phyloP scores from a whole-genome alignment of 129 eudicot species.

The Pittosporum tobira region DNA sequence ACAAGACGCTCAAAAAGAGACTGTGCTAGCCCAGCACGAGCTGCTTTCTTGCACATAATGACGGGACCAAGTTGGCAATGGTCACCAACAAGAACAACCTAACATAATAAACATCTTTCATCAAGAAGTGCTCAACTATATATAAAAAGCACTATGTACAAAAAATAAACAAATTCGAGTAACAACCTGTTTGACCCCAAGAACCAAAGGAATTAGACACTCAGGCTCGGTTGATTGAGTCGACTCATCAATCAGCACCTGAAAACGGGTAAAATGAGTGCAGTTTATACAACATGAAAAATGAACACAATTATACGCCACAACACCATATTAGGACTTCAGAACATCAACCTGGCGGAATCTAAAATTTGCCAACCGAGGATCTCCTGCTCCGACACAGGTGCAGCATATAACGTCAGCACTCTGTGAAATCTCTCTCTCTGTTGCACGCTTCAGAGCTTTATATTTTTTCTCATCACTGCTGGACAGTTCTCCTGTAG shows the following conservation, averaged over 20 bases:
- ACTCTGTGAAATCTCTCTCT: slow-evolving; percentile 86
- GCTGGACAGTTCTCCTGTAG: slow-evolving; percentile 67
- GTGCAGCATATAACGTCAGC: slow-evolving; percentile 90
- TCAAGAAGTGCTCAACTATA: too few relatives aligned
- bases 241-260: slow-evolving; percentile 90
- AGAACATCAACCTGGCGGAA: slow-evolving; percentile 50
- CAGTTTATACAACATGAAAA: neutral
- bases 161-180: too few relatives aligned
- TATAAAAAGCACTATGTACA: too few relatives aligned
- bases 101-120: too few relatives aligned
- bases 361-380: slow-evolving; percentile 69
- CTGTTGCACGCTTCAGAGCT: slow-evolving; percentile 75
- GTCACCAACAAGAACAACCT: slow-evolving; percentile 81
- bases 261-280: slow-evolving; percentile 2
- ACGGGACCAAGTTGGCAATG: slow-evolving; percentile 94
- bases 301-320: neutral
- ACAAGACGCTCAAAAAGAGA: slow-evolving; percentile 81
- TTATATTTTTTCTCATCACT: slow-evolving; percentile 84
- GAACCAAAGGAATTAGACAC: slow-evolving; percentile 78
- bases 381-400: slow-evolving; percentile 91
- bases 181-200: slow-evolving; percentile 88
- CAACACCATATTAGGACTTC: slow-evolving; percentile 4
- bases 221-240: slow-evolving; percentile 83
- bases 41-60: slow-evolving; percentile 90
- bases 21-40: slow-evolving; percentile 82